Evolutionary conservation across 2,329 filamentous ascomycete species (phyloP).

Genomic region (Eurotiales sp.): DNA sequence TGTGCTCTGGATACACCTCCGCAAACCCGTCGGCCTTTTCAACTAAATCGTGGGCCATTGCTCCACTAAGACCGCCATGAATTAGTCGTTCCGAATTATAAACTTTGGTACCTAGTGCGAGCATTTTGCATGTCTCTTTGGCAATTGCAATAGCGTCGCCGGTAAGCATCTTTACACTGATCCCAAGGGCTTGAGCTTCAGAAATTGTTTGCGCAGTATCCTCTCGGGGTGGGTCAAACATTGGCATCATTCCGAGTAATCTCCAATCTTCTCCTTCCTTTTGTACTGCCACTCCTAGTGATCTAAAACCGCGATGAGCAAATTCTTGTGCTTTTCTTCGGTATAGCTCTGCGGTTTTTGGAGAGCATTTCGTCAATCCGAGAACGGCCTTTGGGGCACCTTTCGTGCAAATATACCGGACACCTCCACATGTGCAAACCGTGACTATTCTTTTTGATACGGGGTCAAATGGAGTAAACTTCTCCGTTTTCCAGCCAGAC

Average conservation of each 20-base stretch:
- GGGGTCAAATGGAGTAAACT: constrained; percentile 68
- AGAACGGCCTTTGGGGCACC: constrained; percentile 73
- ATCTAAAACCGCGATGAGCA: constrained; percentile 73
- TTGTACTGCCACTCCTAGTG: constrained; percentile 72
- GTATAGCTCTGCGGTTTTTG: constrained; percentile 63
- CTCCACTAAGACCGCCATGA: constrained; percentile 68
- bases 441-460: constrained; percentile 77
- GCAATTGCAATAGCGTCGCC: constrained; percentile 76
- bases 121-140: constrained; percentile 79
- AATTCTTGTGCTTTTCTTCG: constrained; percentile 70
- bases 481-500: constrained; percentile 71
- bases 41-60: constrained; percentile 70
- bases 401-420: constrained; percentile 70
- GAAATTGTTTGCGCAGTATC: constrained; percentile 75
- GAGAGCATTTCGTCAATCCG: constrained; percentile 63
- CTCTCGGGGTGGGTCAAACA: constrained; percentile 76
- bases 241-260: constrained; percentile 70
- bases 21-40: constrained; percentile 72
- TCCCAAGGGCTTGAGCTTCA: constrained; percentile 70
- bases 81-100: constrained; percentile 77
- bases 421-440: constrained; percentile 63
- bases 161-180: constrained; percentile 77
- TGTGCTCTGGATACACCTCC: constrained; percentile 72
- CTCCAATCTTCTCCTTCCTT: constrained; percentile 71
- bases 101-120: constrained; percentile 73